phyloP scores from a whole-genome alignment of 768 basidiomycete genomes.

The Lentinula sp. region DNA sequence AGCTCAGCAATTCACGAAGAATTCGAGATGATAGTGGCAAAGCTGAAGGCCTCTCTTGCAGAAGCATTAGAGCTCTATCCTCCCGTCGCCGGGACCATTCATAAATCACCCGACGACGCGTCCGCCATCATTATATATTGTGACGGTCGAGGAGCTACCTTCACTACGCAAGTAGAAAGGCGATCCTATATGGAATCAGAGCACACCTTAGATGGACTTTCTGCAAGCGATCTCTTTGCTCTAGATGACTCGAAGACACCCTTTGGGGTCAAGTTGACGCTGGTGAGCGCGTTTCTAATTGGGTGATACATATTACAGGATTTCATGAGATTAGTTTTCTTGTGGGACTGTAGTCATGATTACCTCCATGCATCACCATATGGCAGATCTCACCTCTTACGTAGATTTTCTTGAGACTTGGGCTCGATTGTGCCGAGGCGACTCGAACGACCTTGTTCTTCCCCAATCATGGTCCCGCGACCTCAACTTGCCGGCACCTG shows the following conservation, averaged over 20 bases:
- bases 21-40: not conserved
- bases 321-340: not conserved
- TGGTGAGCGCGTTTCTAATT: not conserved
- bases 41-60: not conserved
- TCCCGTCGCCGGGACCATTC: not conserved
- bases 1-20: not conserved
- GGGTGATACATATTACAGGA: not conserved
- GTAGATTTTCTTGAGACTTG: conserved; percentile 1
- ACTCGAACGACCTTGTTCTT: not conserved
- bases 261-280: not conserved
- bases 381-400: conserved; percentile 1
- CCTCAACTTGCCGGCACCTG: not conserved
- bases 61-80: conserved; percentile 3
- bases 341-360: conserved; percentile 1
- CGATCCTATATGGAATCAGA: not conserved
- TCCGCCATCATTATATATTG: not conserved
- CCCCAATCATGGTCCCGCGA: conserved; percentile 1
- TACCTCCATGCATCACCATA: not conserved
- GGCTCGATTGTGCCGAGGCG: not conserved
- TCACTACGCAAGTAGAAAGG: not conserved
- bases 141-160: conserved; percentile 1
- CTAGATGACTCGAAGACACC: not conserved
- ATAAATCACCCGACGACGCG: not conserved
- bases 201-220: not conserved
- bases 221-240: not conserved